Base-by-base conservation (phyloP, 2,329 filamentous ascomycete species). In the Pseudovirgaria hyperparasitica region DNA sequence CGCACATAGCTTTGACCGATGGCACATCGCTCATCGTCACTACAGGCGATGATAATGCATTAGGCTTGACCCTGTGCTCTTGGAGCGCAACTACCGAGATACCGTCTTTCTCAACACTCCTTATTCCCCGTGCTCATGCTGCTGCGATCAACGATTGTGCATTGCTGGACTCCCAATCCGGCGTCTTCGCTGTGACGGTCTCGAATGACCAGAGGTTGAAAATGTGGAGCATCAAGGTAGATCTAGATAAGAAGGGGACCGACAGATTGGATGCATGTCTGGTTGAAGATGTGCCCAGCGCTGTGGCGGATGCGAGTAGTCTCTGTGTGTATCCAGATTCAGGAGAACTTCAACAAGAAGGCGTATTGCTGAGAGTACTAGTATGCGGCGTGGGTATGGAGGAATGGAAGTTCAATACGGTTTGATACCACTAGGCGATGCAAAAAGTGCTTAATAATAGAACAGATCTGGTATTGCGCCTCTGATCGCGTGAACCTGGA, bases 31-130 rank as follows among this genome's bases (percentile, higher is more conserved):
- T 80, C 1, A 45, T 92, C 11, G 50, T 82, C 4, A 85, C 82
- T 0, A 84, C 82, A 15, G 85, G 90, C 13, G 90, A 98, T 42
- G 90, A 96, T 51, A 90, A 90, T 35, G 77, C 78, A 4, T 51
- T 96, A 0, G 76, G 69, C 1, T 43, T 82, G 8, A 68, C 67
- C 0, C 45, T 65, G 17, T 39, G 65, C 16, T 29, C 39, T 19
- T 30, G 25, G n/a, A 21, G 12, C 24, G 19, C 19, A 28, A 8
- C 12, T 19, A 5, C 15, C 10, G 5, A 15, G 2, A 10, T 45
- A 39, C 3, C 26, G 16, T 27, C 31, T 15, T 20, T 17, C 6
- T 27, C 26, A 8, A 28, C 29, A 7, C 56, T 54, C 2, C 37
- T 60, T 4, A 36, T 67, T 8, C 58, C 58, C 14, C 62, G 63